Evolutionary conservation across 345 rosid species (phyloP).

Genomic region (Pugionium dolabratum): DNA sequence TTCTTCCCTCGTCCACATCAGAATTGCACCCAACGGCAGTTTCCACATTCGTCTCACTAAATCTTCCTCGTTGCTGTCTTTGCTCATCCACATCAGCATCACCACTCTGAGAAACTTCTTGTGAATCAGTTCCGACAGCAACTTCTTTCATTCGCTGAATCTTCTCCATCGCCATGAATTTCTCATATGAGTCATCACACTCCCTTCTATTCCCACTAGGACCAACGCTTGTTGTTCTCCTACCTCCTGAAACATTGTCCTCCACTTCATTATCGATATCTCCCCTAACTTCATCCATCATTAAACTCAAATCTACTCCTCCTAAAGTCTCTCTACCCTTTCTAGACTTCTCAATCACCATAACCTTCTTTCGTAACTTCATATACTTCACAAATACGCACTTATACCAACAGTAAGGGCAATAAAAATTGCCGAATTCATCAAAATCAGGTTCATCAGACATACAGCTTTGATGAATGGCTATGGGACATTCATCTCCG

Average conservation of each 20-base stretch:
- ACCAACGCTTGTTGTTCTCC: not conserved
- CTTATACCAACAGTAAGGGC: slow-evolving; percentile 71
- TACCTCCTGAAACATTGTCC: slow-evolving; percentile 17
- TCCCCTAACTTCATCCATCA: not conserved
- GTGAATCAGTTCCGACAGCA: slow-evolving; percentile 11
- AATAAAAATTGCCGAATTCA: slow-evolving; percentile 53
- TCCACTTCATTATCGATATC: slow-evolving; percentile 13
- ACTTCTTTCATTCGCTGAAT: slow-evolving; percentile 19
- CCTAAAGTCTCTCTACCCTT: slow-evolving; percentile 24
- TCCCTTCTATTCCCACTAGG: slow-evolving; percentile 3
- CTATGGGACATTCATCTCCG: slow-evolving; percentile 46
- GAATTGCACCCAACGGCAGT: not conserved
- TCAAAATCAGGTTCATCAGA: slow-evolving; percentile 42
- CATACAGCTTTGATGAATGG: slow-evolving; percentile 50
- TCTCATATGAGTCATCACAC: slow-evolving; percentile 11
- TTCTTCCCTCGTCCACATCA: not conserved
- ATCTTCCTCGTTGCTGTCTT: not conserved
- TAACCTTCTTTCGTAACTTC: slow-evolving; percentile 42
- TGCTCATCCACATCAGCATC: slow-evolving; percentile 12
- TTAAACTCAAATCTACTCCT: slow-evolving; percentile 15
- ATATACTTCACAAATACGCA: slow-evolving; percentile 29
- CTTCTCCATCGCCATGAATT: slow-evolving; percentile 19
- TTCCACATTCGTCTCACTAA: not conserved
- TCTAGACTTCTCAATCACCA: slow-evolving; percentile 36
- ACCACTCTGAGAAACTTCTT: not conserved